Evolutionary conservation across 2,329 filamentous ascomycete genomes (phyloP), one percentile per base, ranked within the genome.

Genomic region (Beauveria rudraprayagi): DNA sequence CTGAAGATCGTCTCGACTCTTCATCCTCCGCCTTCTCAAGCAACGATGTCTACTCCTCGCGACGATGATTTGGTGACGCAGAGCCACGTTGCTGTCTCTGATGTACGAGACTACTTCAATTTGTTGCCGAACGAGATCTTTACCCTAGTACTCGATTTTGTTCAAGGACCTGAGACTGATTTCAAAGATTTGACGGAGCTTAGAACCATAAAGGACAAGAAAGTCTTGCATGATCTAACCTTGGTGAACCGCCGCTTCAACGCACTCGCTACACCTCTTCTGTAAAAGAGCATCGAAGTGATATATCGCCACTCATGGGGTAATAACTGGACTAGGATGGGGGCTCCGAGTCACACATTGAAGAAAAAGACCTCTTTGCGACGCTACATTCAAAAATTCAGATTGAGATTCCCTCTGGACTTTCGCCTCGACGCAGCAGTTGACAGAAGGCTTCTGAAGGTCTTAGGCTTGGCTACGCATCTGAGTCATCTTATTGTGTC

Each of bases 341-440:
- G 19, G 19, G 19, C 19, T 37, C 5, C 16, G 16, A 14, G 2
- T 5, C 34, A 5, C 2, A 37, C 34, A 37, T 16, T 37, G 11
- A 14, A 14, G 4, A 1, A 6, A 5, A 5, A 37, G 1, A 5
- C 11, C 11, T 37, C 1, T 14, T 37, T 37, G 5, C 34, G 5
- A 37, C 34, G 0, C 34, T 37, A 37, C 34, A 16, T 14, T 37
- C 34, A 11, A 16, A 37, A 16, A 37, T 6, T 37, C 34, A 37
- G 34, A 16, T 5, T 16, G 11, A 11, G 5, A 14, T 11, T 0
- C 3, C 3, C 3, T 11, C 30, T 0, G 10, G 0, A 1, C 30
- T 11, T 3, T 34, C 1, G 1, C 2, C 3, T 3, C 30, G 30
- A 37, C 11, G 34, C 11, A 16, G 1, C 5, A 3, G 5, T 16